These are phyloP conservation scores for Phialemonium atrogriseum DNA, from an alignment of 2,329 filamentous ascomycete species.

Conservation along the genomic window DNA sequence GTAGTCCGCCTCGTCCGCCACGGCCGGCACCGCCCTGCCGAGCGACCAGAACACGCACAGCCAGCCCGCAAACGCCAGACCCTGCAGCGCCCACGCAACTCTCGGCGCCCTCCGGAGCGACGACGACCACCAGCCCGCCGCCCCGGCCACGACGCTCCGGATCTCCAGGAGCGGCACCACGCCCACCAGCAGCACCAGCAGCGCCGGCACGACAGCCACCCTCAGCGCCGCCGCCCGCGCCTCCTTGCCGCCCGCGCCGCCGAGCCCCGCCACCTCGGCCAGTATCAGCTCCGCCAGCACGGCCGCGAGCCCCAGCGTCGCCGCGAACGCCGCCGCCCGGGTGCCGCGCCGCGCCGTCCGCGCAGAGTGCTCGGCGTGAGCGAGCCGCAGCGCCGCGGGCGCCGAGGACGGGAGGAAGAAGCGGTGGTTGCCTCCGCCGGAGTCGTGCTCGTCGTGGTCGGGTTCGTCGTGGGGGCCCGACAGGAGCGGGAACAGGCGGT, in stretches of 20 bases:
- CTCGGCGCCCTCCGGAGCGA: constrained; percentile 48
- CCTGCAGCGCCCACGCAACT: constrained; percentile 56
- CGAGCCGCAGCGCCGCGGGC: constrained; percentile 49
- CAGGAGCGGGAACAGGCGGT: constrained; percentile 66
- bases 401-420: constrained; percentile 54
- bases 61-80: constrained; percentile 57
- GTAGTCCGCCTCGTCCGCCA: constrained; percentile 12
- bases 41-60: constrained; percentile 69
- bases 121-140: constrained; percentile 51
- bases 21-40: constrained; percentile 46
- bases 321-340: constrained; percentile 61
- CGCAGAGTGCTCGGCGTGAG: constrained; percentile 48
- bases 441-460: constrained; percentile 51
- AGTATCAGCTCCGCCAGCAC: constrained; percentile 75
- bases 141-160: constrained; percentile 49
- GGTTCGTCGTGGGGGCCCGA: constrained; percentile 41
- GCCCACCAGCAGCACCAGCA: constrained; percentile 65
- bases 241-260: constrained; percentile 56
- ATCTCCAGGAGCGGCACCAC: constrained; percentile 75
- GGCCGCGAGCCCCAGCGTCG: constrained; percentile 67
- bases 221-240: constrained; percentile 62
- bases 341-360: constrained; percentile 42
- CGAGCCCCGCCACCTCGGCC: constrained; percentile 71
- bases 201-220: constrained; percentile 58
- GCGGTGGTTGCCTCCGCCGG: no score